Base-by-base conservation (phyloP, 2,329 filamentous ascomycete species). In the Colletotrichum sp. region DNA sequence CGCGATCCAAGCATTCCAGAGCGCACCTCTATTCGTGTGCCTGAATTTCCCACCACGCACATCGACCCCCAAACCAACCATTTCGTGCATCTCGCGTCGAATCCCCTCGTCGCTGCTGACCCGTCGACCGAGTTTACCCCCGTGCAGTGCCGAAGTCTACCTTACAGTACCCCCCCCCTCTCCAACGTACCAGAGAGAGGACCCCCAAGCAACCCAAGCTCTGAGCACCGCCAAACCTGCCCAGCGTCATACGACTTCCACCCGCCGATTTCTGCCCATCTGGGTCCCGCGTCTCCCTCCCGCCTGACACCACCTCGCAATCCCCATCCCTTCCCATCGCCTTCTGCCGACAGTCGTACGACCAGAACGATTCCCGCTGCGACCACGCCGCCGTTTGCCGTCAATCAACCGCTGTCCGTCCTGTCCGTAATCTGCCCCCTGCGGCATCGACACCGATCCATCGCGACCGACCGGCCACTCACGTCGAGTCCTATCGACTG, bases 221-320 rank as follows among this genome's bases (percentile, higher is more conserved):
- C 52, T 68, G 52, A 66, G 49, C 69, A 72, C 64, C 70, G 52
- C 70, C 44, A 27, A 52, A 75, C 25, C 70, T 55, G 55, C 36
- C 72, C 73, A 76, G 63, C 73, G 70, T 76, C 73, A 76, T 76
- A 76, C 73, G 73, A 76, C 71, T 67, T 62, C 62, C 52, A 62
- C 22, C 34, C 25, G 66, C 34, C 59, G 27, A 63, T 22, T 59
- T 69, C 69, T 61, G 61, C 44, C 49, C 69, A 36, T 59, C 69
- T 75, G 72, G 72, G 72, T 68, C 72, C 62, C 29, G 52, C 29
- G 72, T 68, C 72, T 68, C 29, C 62, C 22, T 63, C 62, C 63
- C 72, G 69, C 44, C 72, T 55, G 72, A 67, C 69, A 75, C 72
- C 52, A 72, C 70, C 25, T 25, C 69, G 64, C 59, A 36, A 32